A percentile compares a stretch with the other conserved stretches of the same genome.
These are phyloP conservation scores for Xylona heveae DNA, from an alignment of 495 filamentous ascomycete genomes.

Conservation along the genomic window DNA sequence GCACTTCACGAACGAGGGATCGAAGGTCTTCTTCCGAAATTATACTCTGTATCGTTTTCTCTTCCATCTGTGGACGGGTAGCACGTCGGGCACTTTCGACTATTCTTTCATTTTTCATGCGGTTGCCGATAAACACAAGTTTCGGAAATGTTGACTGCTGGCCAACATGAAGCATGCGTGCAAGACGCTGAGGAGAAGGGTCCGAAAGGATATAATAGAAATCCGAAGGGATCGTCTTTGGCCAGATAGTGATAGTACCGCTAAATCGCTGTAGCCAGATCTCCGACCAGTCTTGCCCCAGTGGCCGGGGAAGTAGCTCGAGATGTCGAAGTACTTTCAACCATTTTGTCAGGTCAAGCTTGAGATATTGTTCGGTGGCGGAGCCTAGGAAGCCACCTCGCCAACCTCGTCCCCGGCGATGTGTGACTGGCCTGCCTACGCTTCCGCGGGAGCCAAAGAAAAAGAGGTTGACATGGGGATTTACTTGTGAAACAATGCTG, in stretches of 20 bases:
- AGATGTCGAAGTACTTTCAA: conserved; percentile 80
- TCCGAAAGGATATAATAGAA: conserved; percentile 76
- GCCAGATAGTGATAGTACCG: conserved; percentile 91
- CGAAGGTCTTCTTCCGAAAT: conserved; percentile 16
- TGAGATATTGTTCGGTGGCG: conserved; percentile 86
- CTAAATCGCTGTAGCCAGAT: conserved; percentile 91
- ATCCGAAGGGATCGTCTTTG: conserved; percentile 50
- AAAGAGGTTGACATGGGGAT: conserved; percentile 94
- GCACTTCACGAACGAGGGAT: conserved; percentile 7
- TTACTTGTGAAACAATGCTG: conserved; percentile 87
- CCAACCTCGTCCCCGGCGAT: conserved; percentile 86
- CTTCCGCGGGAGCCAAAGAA: conserved; percentile 89
- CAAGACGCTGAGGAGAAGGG: conserved; percentile 49
- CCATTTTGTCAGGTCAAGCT: conserved; percentile 91
- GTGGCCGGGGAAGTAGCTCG: conserved; percentile 68
- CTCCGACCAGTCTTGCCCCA: conserved; percentile 93
- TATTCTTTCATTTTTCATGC: conserved; percentile 59
- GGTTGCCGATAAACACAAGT: conserved; percentile 70
- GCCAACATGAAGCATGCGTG: conserved; percentile 71
- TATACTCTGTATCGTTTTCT: conserved; percentile 6
- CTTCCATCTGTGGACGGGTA: neutral
- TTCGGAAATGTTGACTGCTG: conserved; percentile 77
- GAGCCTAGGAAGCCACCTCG: conserved; percentile 81
- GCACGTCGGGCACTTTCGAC: conserved; percentile 51
- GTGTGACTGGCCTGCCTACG: conserved; percentile 83